phyloP scores from a whole-genome alignment of 371 early-diverging fungal species.

The Mucor saturninus region DNA sequence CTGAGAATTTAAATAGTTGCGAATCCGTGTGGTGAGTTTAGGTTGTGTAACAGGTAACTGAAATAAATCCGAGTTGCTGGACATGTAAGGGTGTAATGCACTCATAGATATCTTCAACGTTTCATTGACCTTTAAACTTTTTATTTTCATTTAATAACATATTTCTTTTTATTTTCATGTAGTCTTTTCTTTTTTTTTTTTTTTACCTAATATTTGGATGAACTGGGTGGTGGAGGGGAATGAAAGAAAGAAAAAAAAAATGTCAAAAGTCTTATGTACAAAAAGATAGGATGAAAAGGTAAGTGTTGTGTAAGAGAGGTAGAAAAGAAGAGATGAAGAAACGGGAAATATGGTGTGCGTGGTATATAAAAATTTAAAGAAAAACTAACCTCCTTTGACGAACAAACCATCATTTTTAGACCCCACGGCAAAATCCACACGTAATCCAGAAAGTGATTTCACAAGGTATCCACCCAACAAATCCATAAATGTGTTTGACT shows the following conservation, averaged over 20 bases:
- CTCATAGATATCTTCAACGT: conserved; percentile 5
- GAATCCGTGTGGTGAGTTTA: conserved; percentile 2
- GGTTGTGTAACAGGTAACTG: conserved; percentile 6
- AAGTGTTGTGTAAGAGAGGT: neutral
- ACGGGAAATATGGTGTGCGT: neutral
- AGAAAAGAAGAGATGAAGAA: no score
- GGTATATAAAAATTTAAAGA: neutral
- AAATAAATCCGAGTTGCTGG: conserved; percentile 3
- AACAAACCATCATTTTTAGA: conserved; percentile 42
- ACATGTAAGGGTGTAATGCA: conserved; percentile 2
- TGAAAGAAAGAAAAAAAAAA: neutral
- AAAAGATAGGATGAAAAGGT: conserved; percentile 3
- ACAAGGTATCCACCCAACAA: conserved; percentile 53
- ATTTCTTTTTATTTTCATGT: neutral
- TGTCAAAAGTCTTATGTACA: neutral
- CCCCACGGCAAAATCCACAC: conserved; percentile 41
- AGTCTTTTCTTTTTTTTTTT: neutral
- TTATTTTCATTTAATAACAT: neutral
- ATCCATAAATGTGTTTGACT: conserved; percentile 36
- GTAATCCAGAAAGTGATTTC: conserved; percentile 53
- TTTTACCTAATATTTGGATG: conserved; percentile 13
- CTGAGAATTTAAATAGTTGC: conserved; percentile 3
- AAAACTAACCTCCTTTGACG: conserved; percentile 55
- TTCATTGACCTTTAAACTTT: conserved; percentile 11
- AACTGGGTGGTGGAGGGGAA: neutral